Base-by-base conservation (phyloP, 1,139 yeast genomes). In the Debaryomycetaceae sp. region DNA sequence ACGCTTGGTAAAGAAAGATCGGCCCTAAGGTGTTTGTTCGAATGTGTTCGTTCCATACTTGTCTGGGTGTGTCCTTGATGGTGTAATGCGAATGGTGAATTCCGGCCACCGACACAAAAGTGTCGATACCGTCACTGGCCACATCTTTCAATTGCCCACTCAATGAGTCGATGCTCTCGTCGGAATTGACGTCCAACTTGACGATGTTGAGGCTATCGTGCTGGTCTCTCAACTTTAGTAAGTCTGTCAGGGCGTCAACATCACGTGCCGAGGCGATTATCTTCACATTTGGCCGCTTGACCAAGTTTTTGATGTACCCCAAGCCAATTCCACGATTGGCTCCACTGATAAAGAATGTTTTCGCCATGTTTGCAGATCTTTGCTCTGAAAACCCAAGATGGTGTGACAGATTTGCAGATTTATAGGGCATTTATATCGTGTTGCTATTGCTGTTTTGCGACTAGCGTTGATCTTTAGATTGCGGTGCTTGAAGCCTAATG, bases 21-120 rank as follows among this genome's bases (percentile, higher is more conserved):
- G 65, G 53, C 0, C 64, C 66, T 3, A 58, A 25, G 13, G 50
- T 38, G 30, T 62, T 62, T 21, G 51, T 45, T 21, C 43, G 44
- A 31, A 45, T 51, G 32, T 49, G 52, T 2, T 39, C 31, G 3
- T 35, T 14, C 43, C 43, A 58, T 31, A 28, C 33, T 25, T 37
- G 34, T 33, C 37, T 12, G 8, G 34, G 20, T n/a, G 38, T 25
- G 2, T 40, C 38, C 5, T 31, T 12, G 3, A 34, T 27, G 2
- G 28, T 14, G 3, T 16, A 14, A 9, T 18, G 23, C 8, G 30
- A 19, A 12, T 31, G 29, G 8, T 34, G 18, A 28, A 43, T 32
- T 8, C 41, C 53, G 18, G 51, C 50, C 28, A 46, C 48, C n/a
- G 48, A 42, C 18, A 48, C 38, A 6, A 49, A 36, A 3, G 46